Base-by-base conservation (phyloP, 1,139 yeast genomes). In the Yamadazyma oceani region DNA sequence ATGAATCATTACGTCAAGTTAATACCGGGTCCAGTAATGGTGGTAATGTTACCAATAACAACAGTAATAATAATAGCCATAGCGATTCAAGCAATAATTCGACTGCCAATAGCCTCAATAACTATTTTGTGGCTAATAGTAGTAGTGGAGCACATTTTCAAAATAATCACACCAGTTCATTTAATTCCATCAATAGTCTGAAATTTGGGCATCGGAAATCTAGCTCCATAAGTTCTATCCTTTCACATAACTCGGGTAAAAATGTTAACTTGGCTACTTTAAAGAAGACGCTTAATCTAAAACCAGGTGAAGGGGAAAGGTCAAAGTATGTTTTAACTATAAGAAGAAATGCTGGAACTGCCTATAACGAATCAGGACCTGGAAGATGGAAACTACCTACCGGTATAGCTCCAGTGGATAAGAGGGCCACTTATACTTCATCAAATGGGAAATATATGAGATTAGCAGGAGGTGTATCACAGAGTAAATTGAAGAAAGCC, bases 381-480 rank as follows among this genome's bases (percentile, higher is more conserved):
- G 68, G 71, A 0, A 70, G 71, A 37, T 79, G 84, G 81, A 78
- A 76, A 32, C 62, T 84, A 32, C 90, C 90, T 1, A 70, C 79
- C 7, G 89, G 87, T 2, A 80, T 82, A 14, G 52, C 66, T 51
- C 82, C 65, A 44, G 65, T 62, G 42, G 75, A 64, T 54, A 57
- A 55, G 34, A 48, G 59, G 22, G 60, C 66, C 5, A 53, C 54
- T 14, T 53, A 58, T 36, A 53, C 56, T 17, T 50, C 53, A 27
- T 51, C 61, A 17, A 64, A 58, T 38, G 64, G 64, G 2, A 56
- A 58, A 35, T 69, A 62, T 43, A 56, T 57, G 44, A 53, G 72
- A 28, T 49, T 62, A 16, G 56, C 52, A 13, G 65, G 65, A 1
- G 59, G 60, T 4, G 45, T 53, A 6, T 36, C 51, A 6, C 59